Base-by-base conservation (phyloP, 2,329 filamentous ascomycete genomes). In the Sclerotinia glacialis region DNA sequence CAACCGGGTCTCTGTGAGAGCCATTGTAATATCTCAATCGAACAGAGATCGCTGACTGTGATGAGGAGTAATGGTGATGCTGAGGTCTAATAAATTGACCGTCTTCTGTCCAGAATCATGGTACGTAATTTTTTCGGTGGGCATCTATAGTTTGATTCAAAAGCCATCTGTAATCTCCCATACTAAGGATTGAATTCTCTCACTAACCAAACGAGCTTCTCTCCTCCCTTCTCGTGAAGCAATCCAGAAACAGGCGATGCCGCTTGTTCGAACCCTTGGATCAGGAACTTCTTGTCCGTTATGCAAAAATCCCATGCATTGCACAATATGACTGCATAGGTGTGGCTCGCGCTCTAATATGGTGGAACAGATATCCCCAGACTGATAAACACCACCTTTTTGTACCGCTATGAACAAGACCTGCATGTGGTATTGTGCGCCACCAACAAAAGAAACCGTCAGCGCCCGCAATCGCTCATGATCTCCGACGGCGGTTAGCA, bases 221-320 rank as follows among this genome's bases (percentile, higher is more conserved):
- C 50, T 28, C 31, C 50, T 53, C 9, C 50, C 50, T 12, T 5
- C 28, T n/a, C 9, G 50, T 34, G 50, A 53, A 34, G 50, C 50
- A 34, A 53, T 34, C 50, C 50, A 53, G 12, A 53, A 53, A 12
- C 50, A 53, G 21, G 50, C 50, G n/a, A 53, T 53, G 21, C 50
- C 50, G 50, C 28, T 53, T 53, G 50, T 53, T 34, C 50, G 50
- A n/a, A 28, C 50, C 18, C 50, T 53, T 14, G 50, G 50, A 12
- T 53, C 50, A 53, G 50, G 50, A 34, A 53, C 28, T 34, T 53
- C 50, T 53, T 53, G 50, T 34, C 50, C 50, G 28, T 53, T 53
- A 31, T 53, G 50, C 21, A 53, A 31, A 34, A 53, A 53, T 12
- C 28, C 50, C 50, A 53, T 53, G 8, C 18, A 53, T 21, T 53